Evolutionary conservation across 2,329 filamentous ascomycete genomes (phyloP), one percentile per base, ranked within the genome.

Genomic region (Akanthomyces lecanii): DNA sequence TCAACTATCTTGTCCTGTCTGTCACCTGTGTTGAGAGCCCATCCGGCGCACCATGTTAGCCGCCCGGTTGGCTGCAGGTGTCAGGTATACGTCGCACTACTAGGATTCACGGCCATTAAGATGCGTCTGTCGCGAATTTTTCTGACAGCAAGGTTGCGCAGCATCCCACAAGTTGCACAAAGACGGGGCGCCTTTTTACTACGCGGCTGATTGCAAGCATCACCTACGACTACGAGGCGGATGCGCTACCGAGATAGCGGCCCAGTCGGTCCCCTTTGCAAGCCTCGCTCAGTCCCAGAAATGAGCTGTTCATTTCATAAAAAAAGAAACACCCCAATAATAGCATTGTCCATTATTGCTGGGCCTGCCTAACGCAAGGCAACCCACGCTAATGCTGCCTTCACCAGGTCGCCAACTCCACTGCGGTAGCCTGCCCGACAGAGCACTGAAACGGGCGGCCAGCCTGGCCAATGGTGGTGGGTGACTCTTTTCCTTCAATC

Each of bases 401-500:
- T 16, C 5, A 57, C 10, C 44, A 18, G 33, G 45, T 33, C 45
- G 36, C 47, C 23, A 21, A 52, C 58, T 61, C 58, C 58, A 61
- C 58, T 52, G 23, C 12, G 36, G 36, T 25, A 53, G 58, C 48
- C 48, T 61, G 48, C 28, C 21, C 18, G 23, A 21, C 36, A 28
- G n/a, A 33, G 14, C 38, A 60, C 36, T 52, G 57, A 60, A 60
- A 52, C 47, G 36, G 40, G 23, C 38, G 33, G 14, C 57, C 33
- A 52, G 44, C 28, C 47, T 48, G 28, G 28, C 28, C 28, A 5
- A 21, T 21, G 21, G 28, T 30, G 28, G 44, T 45, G 18, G 55
- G 5, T 28, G 44, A n/a, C 30, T 40, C 16, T 57, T 30, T 25
- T 45, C 36, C 12, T n/a, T 25, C 36, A 4, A 28, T 36, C 30